Conservation (phyloP, 495 filamentous ascomycete genomes). For the Neurospora sp. region DNA sequence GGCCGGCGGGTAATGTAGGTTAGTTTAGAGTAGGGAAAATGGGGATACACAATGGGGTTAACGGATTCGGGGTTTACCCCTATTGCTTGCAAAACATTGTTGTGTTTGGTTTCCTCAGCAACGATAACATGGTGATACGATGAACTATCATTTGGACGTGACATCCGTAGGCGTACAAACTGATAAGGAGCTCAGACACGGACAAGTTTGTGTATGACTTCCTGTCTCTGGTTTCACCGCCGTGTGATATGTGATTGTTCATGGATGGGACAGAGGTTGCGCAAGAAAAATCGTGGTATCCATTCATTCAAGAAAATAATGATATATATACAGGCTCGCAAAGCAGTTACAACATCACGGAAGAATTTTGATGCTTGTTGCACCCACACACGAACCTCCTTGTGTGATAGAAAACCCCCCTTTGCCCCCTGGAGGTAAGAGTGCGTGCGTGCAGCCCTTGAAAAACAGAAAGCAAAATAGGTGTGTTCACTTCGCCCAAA, state of each 20-base stretch:
- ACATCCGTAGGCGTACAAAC: background rate
- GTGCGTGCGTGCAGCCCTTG: background rate
- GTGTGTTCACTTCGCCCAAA: background rate
- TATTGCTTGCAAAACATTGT: background rate
- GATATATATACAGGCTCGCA: constrained; percentile 19
- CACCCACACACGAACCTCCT: background rate
- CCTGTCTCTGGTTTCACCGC: background rate
- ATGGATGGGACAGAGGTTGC: background rate
- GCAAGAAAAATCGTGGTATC: constrained; percentile 14
- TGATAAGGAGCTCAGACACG: background rate
- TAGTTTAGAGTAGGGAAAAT: background rate
- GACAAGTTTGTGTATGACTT: background rate
- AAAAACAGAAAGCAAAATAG: background rate
- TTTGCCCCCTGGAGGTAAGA: background rate
- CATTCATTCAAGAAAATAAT: constrained; percentile 3
- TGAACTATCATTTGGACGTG: background rate
- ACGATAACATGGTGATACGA: background rate
- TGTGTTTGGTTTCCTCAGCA: background rate
- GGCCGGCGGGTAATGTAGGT: background rate
- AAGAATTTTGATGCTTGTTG: background rate
- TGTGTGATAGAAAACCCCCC: background rate
- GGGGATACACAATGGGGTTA: background rate
- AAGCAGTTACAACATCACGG: background rate
- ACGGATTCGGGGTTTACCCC: background rate
- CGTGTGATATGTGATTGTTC: background rate